phyloP scores from a whole-genome alignment of 2,329 filamentous ascomycete species.

The Bipolaris bicolor region DNA sequence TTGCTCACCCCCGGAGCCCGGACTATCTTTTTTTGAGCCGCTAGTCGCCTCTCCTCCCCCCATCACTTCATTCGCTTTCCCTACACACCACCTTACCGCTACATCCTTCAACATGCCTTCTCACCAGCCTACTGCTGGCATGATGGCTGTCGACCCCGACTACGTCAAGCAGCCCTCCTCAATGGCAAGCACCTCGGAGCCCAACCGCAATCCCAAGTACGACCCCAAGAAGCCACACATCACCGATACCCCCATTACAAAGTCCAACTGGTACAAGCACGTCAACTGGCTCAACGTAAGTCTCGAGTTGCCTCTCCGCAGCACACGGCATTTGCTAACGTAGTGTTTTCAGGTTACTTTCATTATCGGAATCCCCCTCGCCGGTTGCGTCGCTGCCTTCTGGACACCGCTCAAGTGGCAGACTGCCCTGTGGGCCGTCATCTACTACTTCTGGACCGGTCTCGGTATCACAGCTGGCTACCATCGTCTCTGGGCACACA shows the following conservation, averaged over 20 bases:
- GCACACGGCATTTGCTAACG: conserved; percentile 19
- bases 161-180: conserved; percentile 54
- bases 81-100: conserved; percentile 9
- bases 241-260: conserved; percentile 80
- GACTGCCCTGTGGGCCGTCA: conserved; percentile 74
- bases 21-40: conserved; percentile 23
- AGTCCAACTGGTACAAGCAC: conserved; percentile 87
- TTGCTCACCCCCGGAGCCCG: conserved; percentile 11
- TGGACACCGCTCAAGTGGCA: conserved; percentile 78
- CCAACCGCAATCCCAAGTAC: conserved; percentile 59
- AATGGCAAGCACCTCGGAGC: conserved; percentile 58
- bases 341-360: conserved; percentile 75
- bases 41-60: conserved; percentile 17
- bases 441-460: conserved; percentile 86
- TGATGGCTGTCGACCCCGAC: conserved; percentile 57
- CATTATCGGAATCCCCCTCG: conserved; percentile 77
- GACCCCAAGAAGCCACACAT: conserved; percentile 81
- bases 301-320: not conserved
- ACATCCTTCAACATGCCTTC: conserved; percentile 54
- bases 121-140: conserved; percentile 57
- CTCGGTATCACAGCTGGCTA: conserved; percentile 66
- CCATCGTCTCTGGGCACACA: conserved; percentile 75
- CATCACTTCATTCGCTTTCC: conserved; percentile 22
- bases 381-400: conserved; percentile 75
- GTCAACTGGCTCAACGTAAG: conserved; percentile 91